Conservation (phyloP, 768 basidiomycete species). For the Xerocomus spinulosus region DNA sequence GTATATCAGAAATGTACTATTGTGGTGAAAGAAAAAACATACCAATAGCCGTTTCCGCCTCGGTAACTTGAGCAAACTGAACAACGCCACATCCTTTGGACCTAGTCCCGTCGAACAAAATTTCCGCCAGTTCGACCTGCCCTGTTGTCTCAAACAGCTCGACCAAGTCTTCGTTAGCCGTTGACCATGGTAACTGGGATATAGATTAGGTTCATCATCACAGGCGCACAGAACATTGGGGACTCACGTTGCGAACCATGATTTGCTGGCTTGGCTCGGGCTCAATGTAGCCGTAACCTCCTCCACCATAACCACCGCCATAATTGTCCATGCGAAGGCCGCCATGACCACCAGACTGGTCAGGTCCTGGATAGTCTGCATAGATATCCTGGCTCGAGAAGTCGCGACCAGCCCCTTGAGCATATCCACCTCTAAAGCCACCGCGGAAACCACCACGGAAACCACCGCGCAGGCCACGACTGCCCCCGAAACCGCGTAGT, state of each 20-base stretch:
- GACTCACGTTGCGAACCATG: conserved; percentile 94
- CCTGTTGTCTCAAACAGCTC: conserved; percentile 98
- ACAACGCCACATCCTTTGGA: conserved; percentile 96
- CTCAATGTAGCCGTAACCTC: conserved; percentile 40
- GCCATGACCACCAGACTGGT: conserved; percentile 45
- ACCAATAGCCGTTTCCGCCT: conserved; percentile 95
- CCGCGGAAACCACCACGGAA: conserved; percentile 45
- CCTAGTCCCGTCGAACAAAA: conserved; percentile 86
- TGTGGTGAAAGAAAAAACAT: conserved; percentile 15
- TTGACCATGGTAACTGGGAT: conserved; percentile 91
- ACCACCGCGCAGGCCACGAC: conserved; percentile 25
- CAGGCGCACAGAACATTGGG: background rate
- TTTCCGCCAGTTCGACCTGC: conserved; percentile 91
- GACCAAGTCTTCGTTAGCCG: conserved; percentile 96
- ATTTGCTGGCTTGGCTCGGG: conserved; percentile 94
- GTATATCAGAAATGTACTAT: background rate
- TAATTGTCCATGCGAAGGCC: conserved; percentile 35
- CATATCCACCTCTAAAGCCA: conserved; percentile 53
- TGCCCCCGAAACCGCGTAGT: conserved; percentile 50
- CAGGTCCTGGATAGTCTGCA: conserved; percentile 89
- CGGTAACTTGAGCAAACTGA: conserved; percentile 80
- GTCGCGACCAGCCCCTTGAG: conserved; percentile 51
- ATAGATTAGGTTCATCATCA: background rate
- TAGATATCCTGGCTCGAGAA: conserved; percentile 89
- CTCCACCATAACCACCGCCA: conserved; percentile 38